Evolutionary conservation across 306 rosid species (phyloP).

Genomic region (Cicer yamashitae): DNA sequence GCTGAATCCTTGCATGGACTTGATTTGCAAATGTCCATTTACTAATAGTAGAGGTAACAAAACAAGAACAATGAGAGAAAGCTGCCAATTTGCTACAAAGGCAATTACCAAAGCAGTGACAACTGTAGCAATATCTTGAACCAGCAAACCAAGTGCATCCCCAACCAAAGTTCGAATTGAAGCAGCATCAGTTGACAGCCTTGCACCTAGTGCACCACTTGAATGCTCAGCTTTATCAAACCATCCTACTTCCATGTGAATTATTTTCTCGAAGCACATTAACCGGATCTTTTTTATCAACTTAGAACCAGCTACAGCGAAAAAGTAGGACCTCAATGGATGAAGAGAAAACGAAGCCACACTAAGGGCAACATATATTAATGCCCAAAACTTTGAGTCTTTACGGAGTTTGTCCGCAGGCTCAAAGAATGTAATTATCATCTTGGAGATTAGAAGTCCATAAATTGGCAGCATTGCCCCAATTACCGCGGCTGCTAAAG

Average conservation of each 20-base stretch:
- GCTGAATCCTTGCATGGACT: slow-evolving; percentile 66
- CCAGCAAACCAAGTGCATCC: slow-evolving; percentile 69
- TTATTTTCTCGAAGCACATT: slow-evolving; percentile 70
- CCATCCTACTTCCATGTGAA: slow-evolving; percentile 83
- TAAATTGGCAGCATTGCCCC: slow-evolving; percentile 59
- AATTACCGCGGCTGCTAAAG: slow-evolving; percentile 59
- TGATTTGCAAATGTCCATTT: slow-evolving; percentile 62
- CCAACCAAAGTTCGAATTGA: slow-evolving; percentile 68
- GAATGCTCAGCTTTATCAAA: slow-evolving; percentile 74
- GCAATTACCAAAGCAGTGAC: slow-evolving; percentile 68
- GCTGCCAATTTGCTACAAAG: slow-evolving; percentile 71
- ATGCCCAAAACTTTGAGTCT: slow-evolving; percentile 74
- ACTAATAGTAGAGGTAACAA: slow-evolving; percentile 63
- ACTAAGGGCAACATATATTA: slow-evolving; percentile 57
- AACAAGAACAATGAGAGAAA: slow-evolving; percentile 64
- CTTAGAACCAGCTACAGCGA: slow-evolving; percentile 72
- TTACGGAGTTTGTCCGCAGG: slow-evolving; percentile 61
- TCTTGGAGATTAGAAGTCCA: slow-evolving; percentile 57
- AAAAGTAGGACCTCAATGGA: slow-evolving; percentile 63
- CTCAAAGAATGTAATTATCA: slow-evolving; percentile 65
- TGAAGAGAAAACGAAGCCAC: slow-evolving; percentile 45
- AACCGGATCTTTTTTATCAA: slow-evolving; percentile 63
- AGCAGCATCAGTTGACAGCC: slow-evolving; percentile 77
- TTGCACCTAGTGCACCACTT: slow-evolving; percentile 75
- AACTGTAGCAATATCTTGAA: slow-evolving; percentile 59